These are phyloP conservation scores for Pestalotiopsis sp. DNA, from an alignment of 2,329 filamentous ascomycete genomes.

Conservation along the genomic window DNA sequence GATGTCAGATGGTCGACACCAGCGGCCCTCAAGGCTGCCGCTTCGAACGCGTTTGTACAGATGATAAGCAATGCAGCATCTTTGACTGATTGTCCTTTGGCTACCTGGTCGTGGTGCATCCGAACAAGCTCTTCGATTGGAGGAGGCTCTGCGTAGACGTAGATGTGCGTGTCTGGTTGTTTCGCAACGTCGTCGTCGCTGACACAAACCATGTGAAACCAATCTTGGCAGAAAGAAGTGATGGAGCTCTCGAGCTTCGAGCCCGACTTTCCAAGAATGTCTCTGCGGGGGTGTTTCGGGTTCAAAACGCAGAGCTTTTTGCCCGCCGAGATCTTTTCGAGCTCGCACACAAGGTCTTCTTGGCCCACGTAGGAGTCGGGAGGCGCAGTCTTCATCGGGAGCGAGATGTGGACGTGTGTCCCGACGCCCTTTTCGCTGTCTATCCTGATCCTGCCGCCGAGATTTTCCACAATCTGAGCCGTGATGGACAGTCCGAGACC, in stretches of 20 bases:
- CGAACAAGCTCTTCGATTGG: slow-evolving; percentile 21
- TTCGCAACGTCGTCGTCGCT: slow-evolving; percentile 14
- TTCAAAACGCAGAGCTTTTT: background rate
- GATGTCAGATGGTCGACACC: slow-evolving; percentile 20
- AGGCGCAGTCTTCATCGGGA: slow-evolving; percentile 34
- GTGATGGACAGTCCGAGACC: slow-evolving; percentile 70
- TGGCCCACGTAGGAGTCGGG: background rate
- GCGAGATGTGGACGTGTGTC: slow-evolving; percentile 52
- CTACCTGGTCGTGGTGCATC: slow-evolving; percentile 17
- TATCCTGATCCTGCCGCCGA: slow-evolving; percentile 21
- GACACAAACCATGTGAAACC: slow-evolving; percentile 22
- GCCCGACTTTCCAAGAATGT: background rate
- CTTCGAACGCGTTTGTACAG: slow-evolving; percentile 26
- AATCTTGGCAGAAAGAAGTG: slow-evolving; percentile 18
- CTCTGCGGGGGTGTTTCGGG: background rate
- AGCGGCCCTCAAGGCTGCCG: slow-evolving; percentile 22
- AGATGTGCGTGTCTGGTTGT: slow-evolving; percentile 19
- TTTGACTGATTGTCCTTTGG: slow-evolving; percentile 14
- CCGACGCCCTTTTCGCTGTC: slow-evolving; percentile 49
- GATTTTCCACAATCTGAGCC: slow-evolving; percentile 47
- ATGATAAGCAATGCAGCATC: slow-evolving; percentile 23
- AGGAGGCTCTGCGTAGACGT: slow-evolving; percentile 24
- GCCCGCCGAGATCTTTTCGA: background rate
- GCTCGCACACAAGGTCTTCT: background rate
- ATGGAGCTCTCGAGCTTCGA: slow-evolving; percentile 21